Conservation (phyloP, 2,329 filamentous ascomycete genomes). For the Leptographium radiaticola region DNA sequence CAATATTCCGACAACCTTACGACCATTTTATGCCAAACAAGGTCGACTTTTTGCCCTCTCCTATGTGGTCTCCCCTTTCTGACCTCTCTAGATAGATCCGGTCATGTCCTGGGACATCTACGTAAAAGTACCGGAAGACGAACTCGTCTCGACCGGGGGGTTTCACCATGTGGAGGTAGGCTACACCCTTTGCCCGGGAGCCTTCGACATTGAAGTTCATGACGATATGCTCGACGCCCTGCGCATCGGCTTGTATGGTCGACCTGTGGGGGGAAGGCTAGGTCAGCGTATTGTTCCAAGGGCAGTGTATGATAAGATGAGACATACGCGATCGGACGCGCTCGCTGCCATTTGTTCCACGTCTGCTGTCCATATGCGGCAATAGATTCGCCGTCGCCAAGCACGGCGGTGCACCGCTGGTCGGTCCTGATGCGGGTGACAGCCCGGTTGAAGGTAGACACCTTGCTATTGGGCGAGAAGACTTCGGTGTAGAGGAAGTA, state of each 20-base stretch:
- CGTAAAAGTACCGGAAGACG: slow-evolving; percentile 65
- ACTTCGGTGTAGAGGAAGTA: slow-evolving; percentile 74
- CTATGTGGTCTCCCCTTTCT: slow-evolving; percentile 23
- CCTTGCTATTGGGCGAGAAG: slow-evolving; percentile 75
- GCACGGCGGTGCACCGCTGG: slow-evolving; percentile 53
- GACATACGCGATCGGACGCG: slow-evolving; percentile 45
- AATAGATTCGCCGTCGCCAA: slow-evolving; percentile 66
- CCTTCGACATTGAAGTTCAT: slow-evolving; percentile 87
- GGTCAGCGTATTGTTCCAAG: not conserved
- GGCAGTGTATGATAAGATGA: not conserved
- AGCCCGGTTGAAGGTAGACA: slow-evolving; percentile 75
- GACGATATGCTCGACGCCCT: slow-evolving; percentile 65
- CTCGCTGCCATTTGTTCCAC: slow-evolving; percentile 65
- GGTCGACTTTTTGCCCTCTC: slow-evolving; percentile 27
- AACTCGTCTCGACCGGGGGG: slow-evolving; percentile 50
- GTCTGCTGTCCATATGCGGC: slow-evolving; percentile 71
- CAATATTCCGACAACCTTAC: slow-evolving; percentile 9
- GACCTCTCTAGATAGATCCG: slow-evolving; percentile 54
- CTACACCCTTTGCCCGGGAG: slow-evolving; percentile 57
- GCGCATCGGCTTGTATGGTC: slow-evolving; percentile 53
- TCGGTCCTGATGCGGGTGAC: slow-evolving; percentile 68
- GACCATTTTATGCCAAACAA: slow-evolving; percentile 52
- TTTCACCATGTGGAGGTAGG: slow-evolving; percentile 66
- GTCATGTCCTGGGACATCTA: slow-evolving; percentile 64
- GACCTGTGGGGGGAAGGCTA: slow-evolving; percentile 35